A percentile compares a stretch with the other conserved stretches of the same genome.
Evolutionary conservation across 805 yeast species (phyloP).

Genomic region (Hanseniaspora thailandica): DNA sequence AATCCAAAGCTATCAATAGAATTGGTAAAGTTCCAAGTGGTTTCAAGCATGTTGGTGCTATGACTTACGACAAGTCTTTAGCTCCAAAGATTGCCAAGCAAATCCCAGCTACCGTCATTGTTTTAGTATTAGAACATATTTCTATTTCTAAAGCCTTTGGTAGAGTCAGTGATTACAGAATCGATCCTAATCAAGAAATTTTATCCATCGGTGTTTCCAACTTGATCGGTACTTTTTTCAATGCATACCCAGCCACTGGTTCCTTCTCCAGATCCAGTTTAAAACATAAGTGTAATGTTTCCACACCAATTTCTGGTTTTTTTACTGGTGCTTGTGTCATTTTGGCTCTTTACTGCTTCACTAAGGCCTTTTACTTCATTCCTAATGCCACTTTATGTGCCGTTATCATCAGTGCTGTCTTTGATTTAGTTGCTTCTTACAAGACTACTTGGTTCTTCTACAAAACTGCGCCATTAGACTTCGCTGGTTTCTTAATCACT

Average conservation of each 20-base stretch:
- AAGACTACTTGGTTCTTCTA: slow-evolving; percentile 57
- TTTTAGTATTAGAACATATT: slow-evolving; percentile 79
- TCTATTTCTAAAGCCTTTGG: slow-evolving; percentile 91
- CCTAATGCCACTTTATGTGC: slow-evolving; percentile 84
- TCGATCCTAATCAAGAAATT: slow-evolving; percentile 85
- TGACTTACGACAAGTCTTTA: slow-evolving; percentile 51
- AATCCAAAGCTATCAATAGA: slow-evolving; percentile 37
- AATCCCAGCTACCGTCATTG: slow-evolving; percentile 74
- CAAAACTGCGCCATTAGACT: slow-evolving; percentile 63
- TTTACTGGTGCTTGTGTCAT: slow-evolving; percentile 82
- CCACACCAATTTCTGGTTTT: slow-evolving; percentile 86
- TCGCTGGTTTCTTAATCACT: slow-evolving; percentile 58
- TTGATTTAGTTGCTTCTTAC: slow-evolving; percentile 67
- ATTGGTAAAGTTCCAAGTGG: slow-evolving; percentile 79
- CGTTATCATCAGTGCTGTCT: slow-evolving; percentile 84
- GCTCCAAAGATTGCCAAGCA: slow-evolving; percentile 55
- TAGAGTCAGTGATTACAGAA: slow-evolving; percentile 78
- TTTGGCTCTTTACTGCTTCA: slow-evolving; percentile 72
- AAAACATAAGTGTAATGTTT: slow-evolving; percentile 88
- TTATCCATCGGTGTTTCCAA: slow-evolving; percentile 89
- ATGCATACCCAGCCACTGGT: slow-evolving; percentile 92
- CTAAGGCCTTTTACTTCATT: slow-evolving; percentile 73
- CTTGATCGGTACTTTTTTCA: slow-evolving; percentile 80
- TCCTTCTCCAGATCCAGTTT: slow-evolving; percentile 90
- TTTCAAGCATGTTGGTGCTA: slow-evolving; percentile 60